Evolutionary conservation across 1,139 yeast genomes (phyloP), one percentile per base, ranked within the genome.

Genomic region (Blastobotrys proliferans): DNA sequence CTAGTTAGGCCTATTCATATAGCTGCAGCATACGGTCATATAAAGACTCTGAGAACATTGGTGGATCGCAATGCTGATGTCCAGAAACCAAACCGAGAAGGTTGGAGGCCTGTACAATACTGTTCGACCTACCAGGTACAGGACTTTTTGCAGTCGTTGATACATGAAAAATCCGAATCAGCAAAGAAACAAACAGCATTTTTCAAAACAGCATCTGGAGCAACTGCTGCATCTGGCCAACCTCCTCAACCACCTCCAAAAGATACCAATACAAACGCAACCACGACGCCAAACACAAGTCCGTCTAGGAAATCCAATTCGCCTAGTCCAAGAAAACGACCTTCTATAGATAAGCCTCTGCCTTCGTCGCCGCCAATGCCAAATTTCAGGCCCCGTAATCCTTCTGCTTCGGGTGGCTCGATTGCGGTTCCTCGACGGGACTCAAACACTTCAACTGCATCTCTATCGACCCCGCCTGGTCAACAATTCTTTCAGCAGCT

Each of bases 1-100:
- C 94, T 92, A 2, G 83, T 86, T 57, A 80, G 92, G 10, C 80
- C 94, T 4, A 64, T 90, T 24, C 97, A 90, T 61, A 64, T 83
- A 17, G 87, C 95, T 6, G 79, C 88, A 54, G 86, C 86, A 49
- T 80, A 75, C 56, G 95, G 94, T 3, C 77, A 79, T 49, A 58
- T 76, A 20, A 77, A 77, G 38, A 83, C 94, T 46, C 66, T 85
- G 42, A 74, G 78, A 47, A 70, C 79, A 19, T 64, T 90, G 28
- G 61, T 84, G 1, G 71, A 69, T 32, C 72, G 76, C 31, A 66
- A 72, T 24, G 78, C 79, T 1, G 72, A 75, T 44, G 68, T 71
- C 26, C 66, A 69, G 14, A 61, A 73, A 16, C 67, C 70, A 36
- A 88, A 88, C 60, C 62, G 64, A 6, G 72, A 73, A 28, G 88